Evolutionary conservation across 2,329 filamentous ascomycete genomes (phyloP).

Genomic region (Venturia carpophila): DNA sequence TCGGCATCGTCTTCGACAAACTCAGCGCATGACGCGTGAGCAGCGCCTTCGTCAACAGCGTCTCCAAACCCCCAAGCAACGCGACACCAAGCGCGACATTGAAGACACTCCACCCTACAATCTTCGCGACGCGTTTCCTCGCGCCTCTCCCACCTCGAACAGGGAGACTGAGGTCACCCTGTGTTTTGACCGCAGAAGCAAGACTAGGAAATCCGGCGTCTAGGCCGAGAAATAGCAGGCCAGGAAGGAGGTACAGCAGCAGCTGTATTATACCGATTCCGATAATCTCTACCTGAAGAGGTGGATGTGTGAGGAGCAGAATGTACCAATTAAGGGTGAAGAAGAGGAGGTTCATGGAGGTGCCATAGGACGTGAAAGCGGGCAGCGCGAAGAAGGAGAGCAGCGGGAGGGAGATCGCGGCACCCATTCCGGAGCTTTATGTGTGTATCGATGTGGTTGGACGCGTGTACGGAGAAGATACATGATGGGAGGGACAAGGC

Average conservation of each 20-base stretch:
- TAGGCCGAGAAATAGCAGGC: slow-evolving; percentile 12
- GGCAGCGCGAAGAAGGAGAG: slow-evolving; percentile 26
- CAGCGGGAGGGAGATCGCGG: slow-evolving; percentile 18
- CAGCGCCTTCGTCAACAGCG: slow-evolving; percentile 46
- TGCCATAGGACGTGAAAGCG: slow-evolving; percentile 31
- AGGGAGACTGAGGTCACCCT: slow-evolving; percentile 18
- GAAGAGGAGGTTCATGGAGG: slow-evolving; percentile 20
- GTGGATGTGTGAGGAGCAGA: slow-evolving; percentile 18
- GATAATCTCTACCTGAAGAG: slow-evolving; percentile 17
- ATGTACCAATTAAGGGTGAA: slow-evolving; percentile 20
- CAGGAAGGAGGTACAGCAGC: slow-evolving; percentile 18
- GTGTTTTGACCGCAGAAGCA: slow-evolving; percentile 16
- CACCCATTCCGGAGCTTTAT: slow-evolving; percentile 30
- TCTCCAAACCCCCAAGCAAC: slow-evolving; percentile 48
- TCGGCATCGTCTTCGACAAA: slow-evolving; percentile 51
- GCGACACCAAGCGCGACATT: slow-evolving; percentile 18
- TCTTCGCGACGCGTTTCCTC: slow-evolving; percentile 13
- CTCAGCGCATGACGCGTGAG: slow-evolving; percentile 48
- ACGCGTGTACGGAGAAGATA: background rate
- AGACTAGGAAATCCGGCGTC: slow-evolving; percentile 17
- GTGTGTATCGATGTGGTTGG: background rate
- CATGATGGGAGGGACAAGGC: background rate
- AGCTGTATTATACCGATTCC: slow-evolving; percentile 4
- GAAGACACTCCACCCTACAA: slow-evolving; percentile 14
- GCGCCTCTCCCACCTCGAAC: slow-evolving; percentile 5